Conservation (phyloP, 257 asterid species). For the Forsythia suspensa region DNA sequence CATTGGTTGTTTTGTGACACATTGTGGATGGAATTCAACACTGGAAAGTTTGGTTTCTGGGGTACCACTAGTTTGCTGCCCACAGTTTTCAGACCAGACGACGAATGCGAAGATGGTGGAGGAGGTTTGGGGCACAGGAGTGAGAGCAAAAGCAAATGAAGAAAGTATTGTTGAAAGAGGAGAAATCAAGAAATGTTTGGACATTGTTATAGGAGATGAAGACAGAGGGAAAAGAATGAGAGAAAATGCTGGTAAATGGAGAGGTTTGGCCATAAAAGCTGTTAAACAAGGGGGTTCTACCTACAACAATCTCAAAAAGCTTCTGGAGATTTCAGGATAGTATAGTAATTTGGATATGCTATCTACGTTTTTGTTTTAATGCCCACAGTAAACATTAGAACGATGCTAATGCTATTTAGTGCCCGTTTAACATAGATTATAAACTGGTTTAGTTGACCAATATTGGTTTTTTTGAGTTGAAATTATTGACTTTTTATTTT, state of each 20-base stretch:
- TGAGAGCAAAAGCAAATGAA: conserved; percentile 43
- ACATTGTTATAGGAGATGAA: conserved; percentile 47
- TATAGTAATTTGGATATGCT: background rate
- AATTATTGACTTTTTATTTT: too few relatives aligned
- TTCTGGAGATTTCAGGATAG: conserved; percentile 28
- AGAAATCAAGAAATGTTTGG: conserved; percentile 47
- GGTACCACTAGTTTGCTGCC: conserved; percentile 51
- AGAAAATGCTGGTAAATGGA: conserved; percentile 44
- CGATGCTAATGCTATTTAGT: too few relatives aligned
- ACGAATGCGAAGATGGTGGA: conserved; percentile 59
- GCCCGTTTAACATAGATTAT: too few relatives aligned
- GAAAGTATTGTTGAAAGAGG: conserved; percentile 35
- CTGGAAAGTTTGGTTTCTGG: conserved; percentile 50
- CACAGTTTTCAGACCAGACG: conserved; percentile 50
- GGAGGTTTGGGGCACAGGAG: conserved; percentile 64
- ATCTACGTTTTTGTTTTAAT: too few relatives aligned
- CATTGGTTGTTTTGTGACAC: conserved; percentile 57
- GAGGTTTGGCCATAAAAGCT: conserved; percentile 42
- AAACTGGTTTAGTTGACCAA: too few relatives aligned
- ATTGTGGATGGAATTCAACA: conserved; percentile 78
- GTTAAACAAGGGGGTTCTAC: conserved; percentile 54
- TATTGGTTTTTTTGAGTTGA: too few relatives aligned
- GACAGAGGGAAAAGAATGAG: conserved; percentile 41
- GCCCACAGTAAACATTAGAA: too few relatives aligned
- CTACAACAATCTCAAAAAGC: conserved; percentile 34